Conservation (phyloP, 805 yeast species). For the Spathaspora sp. region DNA sequence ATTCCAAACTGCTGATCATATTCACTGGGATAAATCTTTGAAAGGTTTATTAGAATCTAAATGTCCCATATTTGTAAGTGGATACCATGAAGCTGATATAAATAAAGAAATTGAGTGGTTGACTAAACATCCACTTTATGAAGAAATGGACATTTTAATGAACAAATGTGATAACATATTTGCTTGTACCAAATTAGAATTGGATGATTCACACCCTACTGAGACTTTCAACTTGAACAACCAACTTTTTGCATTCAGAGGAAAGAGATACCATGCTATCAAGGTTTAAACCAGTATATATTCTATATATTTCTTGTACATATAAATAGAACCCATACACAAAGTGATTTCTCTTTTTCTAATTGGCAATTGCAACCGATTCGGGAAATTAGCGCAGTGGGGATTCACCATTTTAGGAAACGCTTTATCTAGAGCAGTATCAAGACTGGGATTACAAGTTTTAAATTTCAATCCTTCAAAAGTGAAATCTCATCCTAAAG, state of each 20-base stretch:
- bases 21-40: constrained; percentile 79
- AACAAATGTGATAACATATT: constrained; percentile 69
- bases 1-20: constrained; percentile 75
- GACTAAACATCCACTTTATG: constrained; percentile 50
- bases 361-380: neutral
- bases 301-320: neutral
- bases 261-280: constrained; percentile 93
- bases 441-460: constrained; percentile 80
- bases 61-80: constrained; percentile 88
- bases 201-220: constrained; percentile 87
- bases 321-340: neutral
- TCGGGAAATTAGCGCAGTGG: neutral
- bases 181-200: constrained; percentile 89
- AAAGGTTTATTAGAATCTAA: constrained; percentile 89
- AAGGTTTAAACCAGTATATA: constrained; percentile 9
- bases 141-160: constrained; percentile 79
- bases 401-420: neutral
- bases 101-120: constrained; percentile 72
- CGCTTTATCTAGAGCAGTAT: constrained; percentile 86
- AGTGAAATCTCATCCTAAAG: constrained; percentile 72
- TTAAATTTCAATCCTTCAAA: constrained; percentile 61
- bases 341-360: too few relatives aligned
- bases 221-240: constrained; percentile 92
- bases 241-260: constrained; percentile 87
- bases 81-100: constrained; percentile 76